These are phyloP conservation scores for Auriculariales sp. DNA, from an alignment of 768 basidiomycete genomes.

Conservation along the genomic window DNA sequence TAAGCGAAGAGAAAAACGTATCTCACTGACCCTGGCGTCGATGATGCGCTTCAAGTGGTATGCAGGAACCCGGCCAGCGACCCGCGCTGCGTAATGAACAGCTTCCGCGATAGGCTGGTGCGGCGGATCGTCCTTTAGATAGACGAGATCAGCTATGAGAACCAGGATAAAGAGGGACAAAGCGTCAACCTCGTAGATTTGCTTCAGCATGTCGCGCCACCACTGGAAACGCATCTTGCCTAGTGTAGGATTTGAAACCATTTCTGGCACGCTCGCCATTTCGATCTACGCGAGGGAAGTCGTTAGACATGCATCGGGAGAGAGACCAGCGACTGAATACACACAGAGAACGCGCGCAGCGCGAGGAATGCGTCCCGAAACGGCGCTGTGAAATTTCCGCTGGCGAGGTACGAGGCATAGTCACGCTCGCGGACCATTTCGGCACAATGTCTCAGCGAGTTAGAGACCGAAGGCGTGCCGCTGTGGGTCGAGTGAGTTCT, in stretches of 20 bases:
- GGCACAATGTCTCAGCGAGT: conserved; percentile 38
- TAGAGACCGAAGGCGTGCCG: too few relatives aligned
- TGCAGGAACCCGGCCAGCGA: conserved; percentile 31
- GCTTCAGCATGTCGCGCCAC: conserved; percentile 70
- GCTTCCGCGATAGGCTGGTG: conserved; percentile 72
- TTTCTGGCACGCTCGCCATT: conserved; percentile 61
- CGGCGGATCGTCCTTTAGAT: conserved; percentile 51
- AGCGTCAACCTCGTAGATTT: conserved; percentile 38
- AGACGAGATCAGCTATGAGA: conserved; percentile 4
- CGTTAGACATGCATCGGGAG: conserved; percentile 3
- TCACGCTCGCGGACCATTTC: conserved; percentile 64
- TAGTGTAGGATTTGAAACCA: conserved; percentile 54
- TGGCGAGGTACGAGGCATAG: conserved; percentile 63
- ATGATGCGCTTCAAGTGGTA: conserved; percentile 77
- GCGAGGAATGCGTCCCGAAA: conserved; percentile 58
- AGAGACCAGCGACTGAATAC: conserved; percentile 16
- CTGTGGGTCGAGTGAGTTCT: too few relatives aligned
- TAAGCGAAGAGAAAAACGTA: neutral
- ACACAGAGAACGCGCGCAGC: conserved; percentile 69
- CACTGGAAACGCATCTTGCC: conserved; percentile 82
- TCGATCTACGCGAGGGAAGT: conserved; percentile 39
- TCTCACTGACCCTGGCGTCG: conserved; percentile 57
- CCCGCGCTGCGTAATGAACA: conserved; percentile 39
- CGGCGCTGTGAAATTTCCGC: conserved; percentile 58
- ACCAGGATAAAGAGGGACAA: neutral